A percentile compares a stretch with the other conserved stretches of the same genome.
Conservation (phyloP, 805 yeast genomes). For the Nakazawaea populi region DNA sequence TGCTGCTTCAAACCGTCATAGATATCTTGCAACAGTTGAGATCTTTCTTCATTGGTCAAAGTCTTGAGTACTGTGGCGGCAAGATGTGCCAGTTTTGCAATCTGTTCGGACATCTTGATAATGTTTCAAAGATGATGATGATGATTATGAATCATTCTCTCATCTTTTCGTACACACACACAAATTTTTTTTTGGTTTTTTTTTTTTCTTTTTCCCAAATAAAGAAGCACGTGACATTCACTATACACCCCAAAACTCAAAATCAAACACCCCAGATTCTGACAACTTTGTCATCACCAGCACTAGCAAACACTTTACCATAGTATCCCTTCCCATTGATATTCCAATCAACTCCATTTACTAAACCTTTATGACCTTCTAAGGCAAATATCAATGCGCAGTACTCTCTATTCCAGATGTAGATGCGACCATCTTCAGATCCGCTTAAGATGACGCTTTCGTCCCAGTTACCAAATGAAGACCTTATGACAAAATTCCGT, state of each 20-base stretch:
- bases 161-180: no score
- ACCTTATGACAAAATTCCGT: constrained; percentile 61
- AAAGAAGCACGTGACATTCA: not conserved
- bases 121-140: not conserved
- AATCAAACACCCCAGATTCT: constrained; percentile 50
- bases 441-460: constrained; percentile 76
- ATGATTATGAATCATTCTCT: not conserved
- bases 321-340: constrained; percentile 14
- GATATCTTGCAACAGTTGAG: constrained; percentile 64
- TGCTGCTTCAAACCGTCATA: constrained; percentile 58
- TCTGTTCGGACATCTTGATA: constrained; percentile 52
- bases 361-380: constrained; percentile 57
- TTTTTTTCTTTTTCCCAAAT: not conserved
- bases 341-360: constrained; percentile 80
- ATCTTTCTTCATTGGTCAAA: constrained; percentile 64
- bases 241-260: not conserved
- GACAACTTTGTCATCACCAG: constrained; percentile 75
- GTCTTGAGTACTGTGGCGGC: constrained; percentile 85
- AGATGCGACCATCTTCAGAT: constrained; percentile 73
- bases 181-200: not conserved
- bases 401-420: constrained; percentile 70
- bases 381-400: constrained; percentile 61
- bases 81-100: constrained; percentile 75
- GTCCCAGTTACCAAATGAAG: constrained; percentile 68
- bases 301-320: constrained; percentile 60